Base-by-base conservation (phyloP, 2,329 filamentous ascomycete genomes). In the Fusarium buharicum region DNA sequence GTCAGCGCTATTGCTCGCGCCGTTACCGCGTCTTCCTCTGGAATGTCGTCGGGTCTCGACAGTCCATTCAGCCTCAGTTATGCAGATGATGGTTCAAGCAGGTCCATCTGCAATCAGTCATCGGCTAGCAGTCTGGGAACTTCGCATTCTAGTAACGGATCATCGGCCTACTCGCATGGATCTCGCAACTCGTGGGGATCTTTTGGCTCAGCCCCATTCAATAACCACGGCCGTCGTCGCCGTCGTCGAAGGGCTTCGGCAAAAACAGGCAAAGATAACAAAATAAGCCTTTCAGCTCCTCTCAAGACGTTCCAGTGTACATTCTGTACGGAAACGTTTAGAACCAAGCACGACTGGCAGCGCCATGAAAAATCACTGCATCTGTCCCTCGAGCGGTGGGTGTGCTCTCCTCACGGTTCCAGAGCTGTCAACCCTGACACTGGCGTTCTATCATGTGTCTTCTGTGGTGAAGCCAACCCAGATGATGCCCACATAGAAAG, bases 321-420 rank as follows among this genome's bases (percentile, higher is more conserved):
- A 60, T 89, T 89, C 78, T 89, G 86, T 72, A 88, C 86, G 7
- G 86, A 89, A 63, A 87, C 85, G 0, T 89, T 89, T 74, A 79
- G 86, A 64, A 88, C 86, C 4, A 89, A 89, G 71, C 85, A 89
- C 67, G 86, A 89, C 73, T 89, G 86, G 86, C 86, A 88, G 68
- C 79, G 89, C 55, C 89, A 91, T 71, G 89, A 92, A 69, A 89
- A 89, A 65, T 87, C 86, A 46, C 78, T 87, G 62, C 89, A 84
- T 72, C 75, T 85, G 66, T 91, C 85, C 7, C 83, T 89, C 1
- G 86, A 86, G 76, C 81, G 81, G 53, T 91, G 83, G 89, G 84
- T 87, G 57, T 91, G 84, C 70, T 82, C 82, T 4, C 86, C 85
- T 39, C 80, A 85, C 39, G 86, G 86, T 1, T 76, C 84, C 14